phyloP scores from a whole-genome alignment of 352 stramenopile species.

The Phytophthora pluvialis region DNA sequence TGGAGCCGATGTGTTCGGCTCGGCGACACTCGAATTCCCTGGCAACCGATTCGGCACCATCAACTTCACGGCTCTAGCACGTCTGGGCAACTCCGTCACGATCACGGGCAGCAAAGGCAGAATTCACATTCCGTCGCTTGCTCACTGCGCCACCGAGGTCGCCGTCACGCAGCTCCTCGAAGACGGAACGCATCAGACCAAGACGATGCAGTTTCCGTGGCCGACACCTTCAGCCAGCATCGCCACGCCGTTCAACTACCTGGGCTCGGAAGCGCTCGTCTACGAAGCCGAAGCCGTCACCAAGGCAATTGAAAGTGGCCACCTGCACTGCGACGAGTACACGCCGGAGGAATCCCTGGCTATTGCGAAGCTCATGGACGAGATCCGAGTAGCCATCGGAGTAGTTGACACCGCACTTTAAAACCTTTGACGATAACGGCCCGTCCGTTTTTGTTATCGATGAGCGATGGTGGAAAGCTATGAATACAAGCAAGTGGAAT shows the following conservation, averaged over 20 bases:
- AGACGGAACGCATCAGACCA: conserved; percentile 34
- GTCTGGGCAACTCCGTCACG: conserved; percentile 65
- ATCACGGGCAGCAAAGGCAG: conserved; percentile 80
- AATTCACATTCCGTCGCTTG: conserved; percentile 65
- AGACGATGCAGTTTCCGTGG: conserved; percentile 49
- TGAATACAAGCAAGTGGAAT: background rate
- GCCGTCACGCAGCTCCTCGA: conserved; percentile 41
- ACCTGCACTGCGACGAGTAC: conserved; percentile 62
- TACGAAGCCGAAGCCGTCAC: conserved; percentile 83
- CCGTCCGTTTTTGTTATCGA: too few species aligned
- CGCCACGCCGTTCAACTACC: conserved; percentile 53
- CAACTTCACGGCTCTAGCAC: conserved; percentile 60
- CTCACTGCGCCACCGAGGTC: conserved; percentile 59
- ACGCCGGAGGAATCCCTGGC: conserved; percentile 65
- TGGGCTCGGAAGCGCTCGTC: conserved; percentile 55
- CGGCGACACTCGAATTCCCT: conserved; percentile 59
- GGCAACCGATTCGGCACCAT: conserved; percentile 54
- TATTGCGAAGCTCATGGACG: conserved; percentile 75
- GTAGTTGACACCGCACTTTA: conserved; percentile 42
- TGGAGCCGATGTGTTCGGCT: conserved; percentile 58
- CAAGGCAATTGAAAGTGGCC: conserved; percentile 48
- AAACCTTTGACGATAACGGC: background rate
- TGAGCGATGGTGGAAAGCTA: too few species aligned
- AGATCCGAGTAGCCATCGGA: conserved; percentile 64
- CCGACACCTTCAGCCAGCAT: conserved; percentile 35